A percentile compares a stretch with the other conserved stretches of the same genome.
These are phyloP conservation scores for Papiliotrema nemorosa DNA, from an alignment of 1,284 basidiomycete species.

Conservation along the genomic window DNA sequence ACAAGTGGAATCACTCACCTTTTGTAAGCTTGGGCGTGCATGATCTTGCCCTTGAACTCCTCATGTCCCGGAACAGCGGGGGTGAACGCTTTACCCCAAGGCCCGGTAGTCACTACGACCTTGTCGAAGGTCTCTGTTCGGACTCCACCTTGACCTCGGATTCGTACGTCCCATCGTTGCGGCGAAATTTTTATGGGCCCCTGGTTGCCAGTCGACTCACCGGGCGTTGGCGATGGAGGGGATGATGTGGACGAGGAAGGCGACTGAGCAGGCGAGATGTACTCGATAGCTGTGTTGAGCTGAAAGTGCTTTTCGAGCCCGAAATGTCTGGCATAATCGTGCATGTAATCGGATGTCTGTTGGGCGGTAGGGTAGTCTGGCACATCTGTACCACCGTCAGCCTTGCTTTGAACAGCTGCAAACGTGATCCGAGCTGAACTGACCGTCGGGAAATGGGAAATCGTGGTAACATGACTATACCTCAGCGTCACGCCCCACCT, in stretches of 20 bases:
- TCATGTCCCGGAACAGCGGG: conserved; percentile 4
- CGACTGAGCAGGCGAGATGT: background rate
- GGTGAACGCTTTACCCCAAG: conserved; percentile 2
- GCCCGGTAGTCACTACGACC: conserved; percentile 12
- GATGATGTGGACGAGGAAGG: background rate
- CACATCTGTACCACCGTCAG: background rate
- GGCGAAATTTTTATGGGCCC: too few relatives aligned
- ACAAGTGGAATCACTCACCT: too few relatives aligned
- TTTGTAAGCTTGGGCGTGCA: conserved; percentile 11
- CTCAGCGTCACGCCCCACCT: background rate
- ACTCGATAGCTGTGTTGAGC: background rate
- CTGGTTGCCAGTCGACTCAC: background rate
- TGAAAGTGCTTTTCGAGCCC: conserved; percentile 1
- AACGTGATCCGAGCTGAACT: background rate
- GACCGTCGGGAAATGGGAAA: conserved; percentile 11
- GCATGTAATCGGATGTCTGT: conserved; percentile 7
- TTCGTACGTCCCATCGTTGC: conserved; percentile 2
- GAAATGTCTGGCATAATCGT: conserved; percentile 9
- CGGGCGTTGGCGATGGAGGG: background rate
- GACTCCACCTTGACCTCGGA: background rate
- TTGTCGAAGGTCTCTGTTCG: conserved; percentile 6
- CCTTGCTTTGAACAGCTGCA: background rate
- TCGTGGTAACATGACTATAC: conserved; percentile 7
- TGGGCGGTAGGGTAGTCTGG: conserved; percentile 7
- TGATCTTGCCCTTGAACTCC: conserved; percentile 6